Base-by-base conservation (phyloP, 2,329 filamentous ascomycete species). In the Talaromyces sp. region DNA sequence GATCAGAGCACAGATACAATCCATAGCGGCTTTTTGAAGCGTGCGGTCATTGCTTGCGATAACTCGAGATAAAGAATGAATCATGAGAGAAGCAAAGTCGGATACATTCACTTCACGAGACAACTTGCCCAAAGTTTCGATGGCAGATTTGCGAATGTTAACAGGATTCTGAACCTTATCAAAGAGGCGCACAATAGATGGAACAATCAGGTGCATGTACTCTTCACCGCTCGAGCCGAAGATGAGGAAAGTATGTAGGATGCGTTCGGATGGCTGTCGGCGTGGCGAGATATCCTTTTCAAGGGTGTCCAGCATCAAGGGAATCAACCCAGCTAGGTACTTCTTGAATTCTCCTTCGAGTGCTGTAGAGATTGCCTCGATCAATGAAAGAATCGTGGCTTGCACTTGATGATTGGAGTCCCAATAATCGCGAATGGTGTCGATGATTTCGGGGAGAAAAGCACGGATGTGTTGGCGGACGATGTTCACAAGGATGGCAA, bases 151-250 rank as follows among this genome's bases (percentile, higher is more conserved):
- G 62, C 92, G 87, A 58, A 97, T 87, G 66, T 89, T 89, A 1
- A 86, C 82, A 7, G 93, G 92, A 68, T 96, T 91, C 11, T 90
- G 89, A 36, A 90, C 87, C 73, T 92, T 96, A 76, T 99, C 94
- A 73, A 99, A 98, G 58, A 97, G 91, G 53, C 91, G 89, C 8
- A 99, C 93, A 72, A 99, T 93, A 40, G 96, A 92, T 0, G 95
- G 95, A 61, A 99, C 92, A 70, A 99, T 98, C 61, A 99, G 84
- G 76, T 99, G 95, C 95, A 99, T 99, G 77, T 99, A 99, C 76
- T 99, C 95, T 76, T 99, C 95, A 11, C 91, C 91, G 73, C 93
- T 98, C 0, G 93, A 90, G 1, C 96, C 96, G 75, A 99, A 99
- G 0, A 99, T 91, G 31, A 99, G 81, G 77, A 99, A 97, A 0